Conservation (phyloP, 352 stramenopile genomes). For the Globisporangium yorkense region DNA sequence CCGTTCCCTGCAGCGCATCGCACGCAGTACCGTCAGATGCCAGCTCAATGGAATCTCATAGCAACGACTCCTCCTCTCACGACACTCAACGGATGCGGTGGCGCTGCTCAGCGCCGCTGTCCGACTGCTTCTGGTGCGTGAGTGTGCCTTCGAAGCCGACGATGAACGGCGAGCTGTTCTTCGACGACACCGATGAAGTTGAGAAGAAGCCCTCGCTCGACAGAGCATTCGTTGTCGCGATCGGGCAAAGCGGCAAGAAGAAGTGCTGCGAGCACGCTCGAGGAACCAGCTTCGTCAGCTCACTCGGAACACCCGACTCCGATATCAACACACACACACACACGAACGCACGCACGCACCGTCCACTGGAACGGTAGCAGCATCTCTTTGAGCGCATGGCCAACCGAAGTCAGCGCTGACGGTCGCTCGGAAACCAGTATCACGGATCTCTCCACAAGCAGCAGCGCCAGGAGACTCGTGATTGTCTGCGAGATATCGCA, state of each 20-base stretch:
- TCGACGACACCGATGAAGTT: background rate
- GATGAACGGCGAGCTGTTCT: conserved; percentile 28
- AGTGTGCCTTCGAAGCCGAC: conserved; percentile 50
- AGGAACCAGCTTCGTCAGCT: background rate
- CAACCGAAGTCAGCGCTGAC: conserved; percentile 29
- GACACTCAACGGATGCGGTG: conserved; percentile 45
- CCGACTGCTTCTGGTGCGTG: conserved; percentile 38
- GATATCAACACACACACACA: background rate
- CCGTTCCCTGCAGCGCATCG: conserved; percentile 37
- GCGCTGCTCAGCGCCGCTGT: conserved; percentile 34
- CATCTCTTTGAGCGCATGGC: conserved; percentile 30
- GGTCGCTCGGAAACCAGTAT: conserved; percentile 47
- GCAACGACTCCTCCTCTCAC: background rate
- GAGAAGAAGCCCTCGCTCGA: conserved; percentile 29
- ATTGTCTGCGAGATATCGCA: conserved; percentile 27
- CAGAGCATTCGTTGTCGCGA: conserved; percentile 27
- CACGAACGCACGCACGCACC: conserved; percentile 15
- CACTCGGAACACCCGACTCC: background rate
- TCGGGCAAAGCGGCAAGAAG: conserved; percentile 48
- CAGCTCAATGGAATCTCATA: background rate
- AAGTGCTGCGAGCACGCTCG: conserved; percentile 26
- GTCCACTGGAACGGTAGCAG: conserved; percentile 53
- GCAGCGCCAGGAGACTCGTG: conserved; percentile 29
- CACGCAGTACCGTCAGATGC: background rate
- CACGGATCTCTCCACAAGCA: conserved; percentile 50